Evolutionary conservation across 441 rosid genomes (phyloP).

Genomic region (Syzygium syzygioides): DNA sequence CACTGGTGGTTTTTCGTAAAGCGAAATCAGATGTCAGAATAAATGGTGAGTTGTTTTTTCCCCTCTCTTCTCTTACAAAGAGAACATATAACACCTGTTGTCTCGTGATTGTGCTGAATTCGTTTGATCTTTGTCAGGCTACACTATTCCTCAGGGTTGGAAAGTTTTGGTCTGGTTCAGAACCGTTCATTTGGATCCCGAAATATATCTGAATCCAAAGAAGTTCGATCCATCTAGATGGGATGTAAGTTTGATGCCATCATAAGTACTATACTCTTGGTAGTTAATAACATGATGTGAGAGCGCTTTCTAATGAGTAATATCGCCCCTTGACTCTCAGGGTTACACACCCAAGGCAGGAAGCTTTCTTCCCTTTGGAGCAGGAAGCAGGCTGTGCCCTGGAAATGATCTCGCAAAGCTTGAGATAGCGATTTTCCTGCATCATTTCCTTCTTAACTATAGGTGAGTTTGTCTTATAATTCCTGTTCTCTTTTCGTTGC

Average conservation of each 20-base stretch:
- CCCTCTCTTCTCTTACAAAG: neutral
- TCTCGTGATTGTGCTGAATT: neutral
- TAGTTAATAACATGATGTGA: neutral
- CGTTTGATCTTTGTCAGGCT: constrained; percentile 30
- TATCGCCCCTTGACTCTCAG: constrained; percentile 17
- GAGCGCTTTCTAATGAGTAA: neutral
- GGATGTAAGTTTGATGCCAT: constrained; percentile 47
- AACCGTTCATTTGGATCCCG: constrained; percentile 56
- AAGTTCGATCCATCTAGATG: constrained; percentile 82
- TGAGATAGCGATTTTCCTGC: constrained; percentile 76
- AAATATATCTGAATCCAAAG: constrained; percentile 60
- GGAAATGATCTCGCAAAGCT: constrained; percentile 92
- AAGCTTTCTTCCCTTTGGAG: constrained; percentile 80
- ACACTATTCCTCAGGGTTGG: constrained; percentile 82
- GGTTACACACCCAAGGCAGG: constrained; percentile 50
- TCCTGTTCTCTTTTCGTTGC: neutral
- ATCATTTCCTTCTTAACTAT: constrained; percentile 70
- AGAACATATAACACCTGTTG: neutral
- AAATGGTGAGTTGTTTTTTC: constrained; percentile 31
- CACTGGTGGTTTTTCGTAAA: constrained; percentile 63
- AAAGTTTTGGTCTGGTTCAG: constrained; percentile 81
- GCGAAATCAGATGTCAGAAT: constrained; percentile 50
- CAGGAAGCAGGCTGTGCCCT: constrained; percentile 76
- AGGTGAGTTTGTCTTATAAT: constrained; percentile 23
- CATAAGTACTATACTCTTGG: neutral